Evolutionary conservation across 495 filamentous ascomycete species (phyloP), one percentile per base, ranked within the genome.

Genomic region (Penicillium atrosanguineum): DNA sequence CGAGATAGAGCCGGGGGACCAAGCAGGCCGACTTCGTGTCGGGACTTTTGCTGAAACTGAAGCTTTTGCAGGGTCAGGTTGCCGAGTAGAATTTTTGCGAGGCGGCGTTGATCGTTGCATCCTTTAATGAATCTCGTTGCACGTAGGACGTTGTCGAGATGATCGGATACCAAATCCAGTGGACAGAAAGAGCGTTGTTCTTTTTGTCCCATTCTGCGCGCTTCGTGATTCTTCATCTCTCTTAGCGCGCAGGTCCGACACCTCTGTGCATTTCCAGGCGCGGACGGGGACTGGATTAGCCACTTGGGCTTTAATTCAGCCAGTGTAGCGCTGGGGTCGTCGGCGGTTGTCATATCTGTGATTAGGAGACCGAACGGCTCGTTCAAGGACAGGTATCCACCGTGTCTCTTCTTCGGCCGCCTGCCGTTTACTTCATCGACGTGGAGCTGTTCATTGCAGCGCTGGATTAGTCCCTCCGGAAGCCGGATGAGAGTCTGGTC

Each of bases 301-400:
- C 94, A 98, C 69, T 98, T 98, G 6, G 93, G 91, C 62, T 98
- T 98, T 60, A 97, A 84, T 67, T 98, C 89, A 20, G 91, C 70
- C 0, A 84, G 61, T 0, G 76, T 69, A 18, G 81, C 74, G 18
- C 58, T 69, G 7, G 71, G 61, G n/a, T 73, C 67, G 11, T 61
- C 61, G 25, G 55, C 62, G 6, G 78, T 69, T 0, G 81, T 84
- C 92, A 97, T 96, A 60, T 96, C 88, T 34, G 85, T 86, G 34
- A 97, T 77, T 0, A 97, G 70, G 44, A 92, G 76, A 0, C 85
- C 91, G 53, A 84, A 81, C 7, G 69, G 67, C 50, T 86, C 79
- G 18, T 78, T 77, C 2, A 72, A 55, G 29, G 79, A 83, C n/a
- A 87, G 76, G 58, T 81, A 83, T n/a, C 76, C 76, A 43, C 81